phyloP scores from a whole-genome alignment of 1,139 yeast genomes.

The Insectozyma bohioensis region DNA sequence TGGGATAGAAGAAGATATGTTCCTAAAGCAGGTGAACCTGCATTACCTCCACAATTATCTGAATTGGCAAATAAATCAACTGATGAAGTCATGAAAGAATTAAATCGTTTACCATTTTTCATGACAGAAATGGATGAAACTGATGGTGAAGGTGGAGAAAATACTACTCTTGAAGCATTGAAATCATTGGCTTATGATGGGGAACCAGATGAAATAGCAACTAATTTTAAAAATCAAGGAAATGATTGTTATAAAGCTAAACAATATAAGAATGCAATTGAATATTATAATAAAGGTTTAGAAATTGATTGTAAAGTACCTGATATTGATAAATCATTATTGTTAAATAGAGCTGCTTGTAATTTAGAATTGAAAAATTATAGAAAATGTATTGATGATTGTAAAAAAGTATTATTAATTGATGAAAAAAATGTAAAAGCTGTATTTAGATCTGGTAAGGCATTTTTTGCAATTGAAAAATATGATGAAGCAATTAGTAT shows the following conservation, averaged over 20 bases:
- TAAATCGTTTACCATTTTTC: constrained; percentile 87
- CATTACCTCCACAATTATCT: constrained; percentile 77
- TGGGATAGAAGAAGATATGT: constrained; percentile 60
- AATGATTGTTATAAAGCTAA: constrained; percentile 78
- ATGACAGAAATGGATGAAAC: constrained; percentile 85
- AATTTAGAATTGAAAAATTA: constrained; percentile 82
- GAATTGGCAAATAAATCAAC: constrained; percentile 64
- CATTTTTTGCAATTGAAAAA: constrained; percentile 66
- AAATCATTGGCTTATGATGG: constrained; percentile 94
- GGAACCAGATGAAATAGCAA: constrained; percentile 88
- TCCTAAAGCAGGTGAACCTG: constrained; percentile 79
- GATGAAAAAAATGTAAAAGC: constrained; percentile 82
- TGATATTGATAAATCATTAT: constrained; percentile 58
- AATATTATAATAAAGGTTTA: constrained; percentile 76
- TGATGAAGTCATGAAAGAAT: constrained; percentile 75
- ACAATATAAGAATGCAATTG: constrained; percentile 73
- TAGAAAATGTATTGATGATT: constrained; percentile 84
- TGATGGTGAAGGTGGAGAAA: constrained; percentile 78
- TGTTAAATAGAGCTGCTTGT: constrained; percentile 87
- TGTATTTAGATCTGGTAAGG: constrained; percentile 78
- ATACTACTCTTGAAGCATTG: constrained; percentile 78
- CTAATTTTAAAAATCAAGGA: constrained; percentile 89
- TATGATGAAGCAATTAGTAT: constrained; percentile 73
- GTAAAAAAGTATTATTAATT: constrained; percentile 64
- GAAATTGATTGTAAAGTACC: constrained; percentile 62